phyloP scores from a whole-genome alignment of 352 stramenopile genomes.

The Phytophthora citrophthora region DNA sequence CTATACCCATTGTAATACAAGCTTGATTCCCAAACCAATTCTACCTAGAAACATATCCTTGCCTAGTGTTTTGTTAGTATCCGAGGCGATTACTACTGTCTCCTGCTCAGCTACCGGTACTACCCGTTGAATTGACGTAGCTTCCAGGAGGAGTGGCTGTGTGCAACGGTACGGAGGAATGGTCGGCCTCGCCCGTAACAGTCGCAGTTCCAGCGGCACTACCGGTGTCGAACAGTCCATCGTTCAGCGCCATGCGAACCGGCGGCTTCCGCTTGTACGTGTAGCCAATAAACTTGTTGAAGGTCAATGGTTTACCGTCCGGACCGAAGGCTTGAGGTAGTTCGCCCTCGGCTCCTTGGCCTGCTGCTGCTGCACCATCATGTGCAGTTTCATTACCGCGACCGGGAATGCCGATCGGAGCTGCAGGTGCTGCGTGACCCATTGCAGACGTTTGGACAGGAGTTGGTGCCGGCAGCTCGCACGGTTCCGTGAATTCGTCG shows the following conservation, averaged over 20 bases:
- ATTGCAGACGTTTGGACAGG: slow-evolving; percentile 29
- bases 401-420: slow-evolving; percentile 10
- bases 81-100: slow-evolving; percentile 10
- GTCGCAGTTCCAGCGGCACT: background rate
- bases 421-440: slow-evolving; percentile 20
- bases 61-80: slow-evolving; percentile 8
- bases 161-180: background rate
- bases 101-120: background rate
- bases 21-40: slow-evolving; percentile 1
- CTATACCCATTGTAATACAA: no score
- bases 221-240: slow-evolving; percentile 66
- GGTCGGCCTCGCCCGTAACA: background rate
- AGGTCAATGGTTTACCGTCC: slow-evolving; percentile 84
- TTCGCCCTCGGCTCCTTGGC: slow-evolving; percentile 24
- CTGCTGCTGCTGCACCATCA: slow-evolving; percentile 6
- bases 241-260: slow-evolving; percentile 80
- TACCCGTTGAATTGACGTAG: slow-evolving; percentile 5
- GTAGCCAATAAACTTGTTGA: slow-evolving; percentile 94
- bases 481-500: slow-evolving; percentile 95
- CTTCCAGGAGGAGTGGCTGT: slow-evolving; percentile 2
- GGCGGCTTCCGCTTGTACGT: slow-evolving; percentile 91
- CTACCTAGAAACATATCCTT: slow-evolving; percentile 17
- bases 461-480: slow-evolving; percentile 45
- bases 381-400: slow-evolving; percentile 7
- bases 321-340: slow-evolving; percentile 56